Evolutionary conservation across 2,329 filamentous ascomycete species (phyloP), one percentile per base, ranked within the genome.

Genomic region (Colletotrichum destructivum): DNA sequence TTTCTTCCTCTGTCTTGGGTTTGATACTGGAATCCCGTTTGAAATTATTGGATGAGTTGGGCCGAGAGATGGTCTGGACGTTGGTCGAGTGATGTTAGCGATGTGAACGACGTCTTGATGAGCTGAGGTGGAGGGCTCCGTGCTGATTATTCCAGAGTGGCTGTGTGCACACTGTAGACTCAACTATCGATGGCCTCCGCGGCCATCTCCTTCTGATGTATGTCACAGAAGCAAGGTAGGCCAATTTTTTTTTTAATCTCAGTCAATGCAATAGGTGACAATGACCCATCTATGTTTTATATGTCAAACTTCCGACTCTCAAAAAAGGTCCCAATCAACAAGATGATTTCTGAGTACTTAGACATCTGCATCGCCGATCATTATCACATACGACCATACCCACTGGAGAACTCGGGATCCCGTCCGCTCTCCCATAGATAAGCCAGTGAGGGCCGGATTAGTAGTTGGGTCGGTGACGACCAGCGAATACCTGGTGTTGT

Each of bases 341-440:
- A 35, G 8, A 35, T 35, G 31, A 35, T 35, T 9, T 9, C 31
- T 35, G 31, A 35, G 31, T 35, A 35, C 8, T 9, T 35, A 35
- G 31, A 2, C 31, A 35, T 8, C 31, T 35, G 2, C 8, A 35
- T 35, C 0, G 4, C 3, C 5, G 5, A 1, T 7, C 1, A 7
- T 0, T 2, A 3, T 1, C 52, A 69, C 66, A 69, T 69, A 57
- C 66, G 60, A 64, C 66, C 66, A 69, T 69, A 69, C 66, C 66
- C 66, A 64, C 44, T 64, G 66, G 66, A 69, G 21, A 69, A 69
- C 66, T 69, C 67, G 67, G 62, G 67, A 69, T 69, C 67, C 67
- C 66, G 66, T 69, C 66, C 66, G 66, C 66, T 69, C 66, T 69
- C 66, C 66, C 66, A 65, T 69, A 65, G 66, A 69, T 65, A 69